phyloP scores from a whole-genome alignment of 257 asterid species.

The Solanum bulbocastanum region DNA sequence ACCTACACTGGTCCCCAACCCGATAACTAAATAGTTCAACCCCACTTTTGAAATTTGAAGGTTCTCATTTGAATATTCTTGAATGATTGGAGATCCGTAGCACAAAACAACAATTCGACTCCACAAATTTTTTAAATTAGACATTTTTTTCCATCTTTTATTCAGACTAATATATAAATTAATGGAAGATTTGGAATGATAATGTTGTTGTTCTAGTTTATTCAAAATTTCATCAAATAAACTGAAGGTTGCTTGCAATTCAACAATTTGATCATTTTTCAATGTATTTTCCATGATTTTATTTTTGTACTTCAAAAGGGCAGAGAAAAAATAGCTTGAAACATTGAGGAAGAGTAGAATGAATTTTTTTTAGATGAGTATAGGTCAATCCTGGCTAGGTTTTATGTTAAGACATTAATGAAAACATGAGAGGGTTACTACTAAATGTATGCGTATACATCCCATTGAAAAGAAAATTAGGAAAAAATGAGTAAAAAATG shows the following conservation, averaged over 20 bases:
- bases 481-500: background rate
- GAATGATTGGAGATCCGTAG: no score
- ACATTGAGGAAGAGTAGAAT: constrained; percentile 2
- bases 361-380: constrained; percentile 9
- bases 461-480: background rate
- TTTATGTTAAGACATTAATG: constrained; percentile 22
- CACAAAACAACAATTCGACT: no score
- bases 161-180: no score
- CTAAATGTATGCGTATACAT: background rate
- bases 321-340: background rate
- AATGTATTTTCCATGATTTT: constrained; percentile 15
- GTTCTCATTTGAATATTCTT: no score
- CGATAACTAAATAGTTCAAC: no score
- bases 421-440: background rate
- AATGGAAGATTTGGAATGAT: no score
- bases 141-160: no score
- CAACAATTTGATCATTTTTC: constrained; percentile 33
- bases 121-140: no score
- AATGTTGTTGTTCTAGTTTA: no score
- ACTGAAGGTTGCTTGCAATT: constrained; percentile 36
- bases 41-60: no score
- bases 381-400: constrained; percentile 37
- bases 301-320: background rate
- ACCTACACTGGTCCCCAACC: no score
- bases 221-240: constrained; percentile 20